phyloP scores from a whole-genome alignment of 805 yeast species.

The Yarrowia deformans region DNA sequence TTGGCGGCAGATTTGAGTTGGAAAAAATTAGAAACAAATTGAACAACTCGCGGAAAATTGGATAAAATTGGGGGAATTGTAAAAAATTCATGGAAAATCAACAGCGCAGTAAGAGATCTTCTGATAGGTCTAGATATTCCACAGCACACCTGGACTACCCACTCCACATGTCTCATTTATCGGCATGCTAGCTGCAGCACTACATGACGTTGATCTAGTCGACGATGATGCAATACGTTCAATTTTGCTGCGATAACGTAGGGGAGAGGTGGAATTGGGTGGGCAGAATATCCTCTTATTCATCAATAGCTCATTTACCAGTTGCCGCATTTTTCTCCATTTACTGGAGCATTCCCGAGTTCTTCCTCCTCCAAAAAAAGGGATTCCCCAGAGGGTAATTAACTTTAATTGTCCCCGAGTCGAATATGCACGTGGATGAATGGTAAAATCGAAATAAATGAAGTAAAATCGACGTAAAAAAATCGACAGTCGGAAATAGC shows the following conservation, averaged over 20 bases:
- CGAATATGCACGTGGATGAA: conserved; percentile 3
- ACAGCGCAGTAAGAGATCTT: too few relatives aligned
- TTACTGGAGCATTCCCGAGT: neutral
- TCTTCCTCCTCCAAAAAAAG: neutral
- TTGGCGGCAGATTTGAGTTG: neutral
- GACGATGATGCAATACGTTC: neutral
- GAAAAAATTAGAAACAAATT: neutral
- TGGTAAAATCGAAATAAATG: too few relatives aligned
- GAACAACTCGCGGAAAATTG: neutral
- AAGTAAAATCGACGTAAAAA: too few relatives aligned
- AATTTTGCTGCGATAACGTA: neutral
- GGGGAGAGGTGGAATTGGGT: neutral
- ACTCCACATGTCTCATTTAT: neutral
- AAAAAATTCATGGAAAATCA: too few relatives aligned
- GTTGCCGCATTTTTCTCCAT: too few relatives aligned
- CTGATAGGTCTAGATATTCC: too few relatives aligned
- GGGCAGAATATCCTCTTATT: neutral
- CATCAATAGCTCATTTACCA: too few relatives aligned
- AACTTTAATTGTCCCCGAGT: conserved; percentile 6
- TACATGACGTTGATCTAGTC: neutral
- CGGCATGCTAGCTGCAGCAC: neutral
- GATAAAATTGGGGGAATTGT: neutral
- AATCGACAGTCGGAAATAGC: too few relatives aligned
- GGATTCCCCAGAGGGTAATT: neutral
- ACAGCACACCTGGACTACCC: too few relatives aligned